Evolutionary conservation across 768 basidiomycete species (phyloP), one percentile per base, ranked within the genome.

Genomic region (Leccinellum luteum): DNA sequence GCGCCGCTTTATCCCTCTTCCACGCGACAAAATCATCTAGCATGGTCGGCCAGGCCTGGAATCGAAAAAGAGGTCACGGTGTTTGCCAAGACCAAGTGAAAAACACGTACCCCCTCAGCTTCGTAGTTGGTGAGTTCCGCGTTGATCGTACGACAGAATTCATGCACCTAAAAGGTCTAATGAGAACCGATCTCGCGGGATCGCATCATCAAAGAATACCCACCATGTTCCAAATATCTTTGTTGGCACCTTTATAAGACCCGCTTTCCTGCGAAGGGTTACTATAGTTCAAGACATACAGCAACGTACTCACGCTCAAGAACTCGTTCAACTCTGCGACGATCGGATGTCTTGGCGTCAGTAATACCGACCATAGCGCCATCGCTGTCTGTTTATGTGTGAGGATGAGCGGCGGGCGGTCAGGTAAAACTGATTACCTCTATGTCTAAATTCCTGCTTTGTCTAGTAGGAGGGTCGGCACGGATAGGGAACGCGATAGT

Each of bases 181-280:
- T 59, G 7, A 58, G 48, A 48, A 48, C 13, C 23, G 23, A 23
- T 23, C 19, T 41, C 17, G 27, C 32, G 9, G 12, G 30, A 28
- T 8, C 3, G 21, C 13, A 23, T 45, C 12, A 25, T 30, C 12
- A 17, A 35, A 55, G 25, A 25, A 32, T 31, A 74, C 79, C 14
- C 58, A 89, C 90, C 91, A 93, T 93, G 56, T 73, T 81, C 92
- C 92, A 94, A 9, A 92, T 73, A 72, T 94, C 92, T 66, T 90
- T 90, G 71, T 91, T 93, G 14, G 85, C 83, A 0, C 86, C 88
- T 66, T 86, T 92, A 73, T 90, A 91, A 4, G 75, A 79, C 7
- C 79, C 81, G 58, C 72, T 77, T 51, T 82, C 74, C 74, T 78
- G 55, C 53, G 35, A 12, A 35, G 14, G 9, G 25, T 51, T 8